phyloP scores from a whole-genome alignment of 371 early-diverging fungal species.

The Mucor mucedo region DNA sequence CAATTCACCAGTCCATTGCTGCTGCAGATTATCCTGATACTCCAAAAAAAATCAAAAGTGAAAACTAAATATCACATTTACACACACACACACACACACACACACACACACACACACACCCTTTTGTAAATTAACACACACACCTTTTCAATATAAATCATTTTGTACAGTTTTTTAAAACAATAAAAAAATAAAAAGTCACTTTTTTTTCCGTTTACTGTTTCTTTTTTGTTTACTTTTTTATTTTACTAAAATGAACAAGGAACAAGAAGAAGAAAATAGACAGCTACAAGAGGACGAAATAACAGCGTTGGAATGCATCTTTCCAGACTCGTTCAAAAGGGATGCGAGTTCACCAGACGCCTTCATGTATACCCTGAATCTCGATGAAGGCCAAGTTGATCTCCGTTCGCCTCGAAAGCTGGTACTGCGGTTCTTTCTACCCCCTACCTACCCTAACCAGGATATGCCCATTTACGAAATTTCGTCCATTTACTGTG shows the following conservation, averaged over 20 bases:
- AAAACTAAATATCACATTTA: not conserved
- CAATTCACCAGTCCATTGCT: constrained; percentile 2
- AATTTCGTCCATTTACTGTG: constrained; percentile 70
- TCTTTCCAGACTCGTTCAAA: constrained; percentile 41
- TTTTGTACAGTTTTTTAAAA: constrained; percentile 1
- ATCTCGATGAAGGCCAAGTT: constrained; percentile 40
- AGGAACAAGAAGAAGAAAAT: constrained; percentile 30
- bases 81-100: not conserved
- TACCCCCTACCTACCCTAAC: constrained; percentile 75
- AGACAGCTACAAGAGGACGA: constrained; percentile 46
- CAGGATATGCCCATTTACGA: constrained; percentile 71
- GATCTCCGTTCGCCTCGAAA: constrained; percentile 40
- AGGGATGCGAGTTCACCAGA: constrained; percentile 20
- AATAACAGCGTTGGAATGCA: constrained; percentile 44
- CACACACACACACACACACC: not conserved
- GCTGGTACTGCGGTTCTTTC: constrained; percentile 55
- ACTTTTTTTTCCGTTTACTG: not conserved
- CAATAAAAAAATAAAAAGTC: constrained; percentile 3
- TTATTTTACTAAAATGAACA: constrained; percentile 16
- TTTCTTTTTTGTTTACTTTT: not conserved
- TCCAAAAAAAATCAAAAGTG: constrained; percentile 5
- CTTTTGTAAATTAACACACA: not conserved
- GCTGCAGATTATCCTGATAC: not conserved
- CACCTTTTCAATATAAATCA: not conserved
- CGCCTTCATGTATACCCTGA: constrained; percentile 36